phyloP scores from a whole-genome alignment of 345 rosid species.

The Trapa bicornis region DNA sequence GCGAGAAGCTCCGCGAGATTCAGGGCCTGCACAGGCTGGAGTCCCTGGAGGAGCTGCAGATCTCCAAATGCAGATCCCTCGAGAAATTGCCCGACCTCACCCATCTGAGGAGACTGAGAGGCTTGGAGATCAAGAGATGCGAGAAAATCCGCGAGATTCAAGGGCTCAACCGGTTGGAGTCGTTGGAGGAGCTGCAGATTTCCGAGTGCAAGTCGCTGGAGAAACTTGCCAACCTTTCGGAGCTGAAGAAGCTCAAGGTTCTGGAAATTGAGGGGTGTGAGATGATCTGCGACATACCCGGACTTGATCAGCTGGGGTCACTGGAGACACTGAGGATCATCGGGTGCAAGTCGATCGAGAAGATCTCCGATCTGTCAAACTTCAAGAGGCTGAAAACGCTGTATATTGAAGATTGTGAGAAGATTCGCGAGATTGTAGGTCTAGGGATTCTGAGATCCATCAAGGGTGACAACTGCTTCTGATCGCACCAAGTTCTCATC shows the following conservation, averaged over 20 bases:
- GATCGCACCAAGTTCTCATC: too few species aligned
- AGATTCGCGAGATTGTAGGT: constrained; percentile 12
- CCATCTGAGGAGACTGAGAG: constrained; percentile 5
- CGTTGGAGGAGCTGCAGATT: constrained; percentile 12
- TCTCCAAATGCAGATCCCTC: constrained; percentile 10
- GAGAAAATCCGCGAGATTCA: constrained; percentile 8
- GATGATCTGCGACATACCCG: constrained; percentile 8
- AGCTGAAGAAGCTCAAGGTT: constrained; percentile 10
- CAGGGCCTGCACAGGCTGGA: constrained; percentile 10
- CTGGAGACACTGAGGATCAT: constrained; percentile 13
- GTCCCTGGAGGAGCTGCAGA: constrained; percentile 13
- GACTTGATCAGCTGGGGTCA: constrained; percentile 11
- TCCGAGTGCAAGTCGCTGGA: constrained; percentile 12
- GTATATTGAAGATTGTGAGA: constrained; percentile 13
- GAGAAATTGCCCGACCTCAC: constrained; percentile 6
- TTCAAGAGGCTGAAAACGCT: constrained; percentile 13
- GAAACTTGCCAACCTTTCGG: not conserved
- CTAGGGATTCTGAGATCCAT: constrained; percentile 13
- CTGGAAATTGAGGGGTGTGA: constrained; percentile 11
- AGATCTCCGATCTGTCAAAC: constrained; percentile 11
- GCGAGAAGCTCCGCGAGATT: constrained; percentile 13
- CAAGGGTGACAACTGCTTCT: constrained; percentile 11
- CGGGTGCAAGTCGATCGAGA: constrained; percentile 13
- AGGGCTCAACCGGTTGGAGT: constrained; percentile 11
- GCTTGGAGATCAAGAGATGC: constrained; percentile 12